A percentile compares a stretch with the other conserved stretches of the same genome.
Evolutionary conservation across 352 stramenopile genomes (phyloP).

Genomic region (Blastocystis sp.): DNA sequence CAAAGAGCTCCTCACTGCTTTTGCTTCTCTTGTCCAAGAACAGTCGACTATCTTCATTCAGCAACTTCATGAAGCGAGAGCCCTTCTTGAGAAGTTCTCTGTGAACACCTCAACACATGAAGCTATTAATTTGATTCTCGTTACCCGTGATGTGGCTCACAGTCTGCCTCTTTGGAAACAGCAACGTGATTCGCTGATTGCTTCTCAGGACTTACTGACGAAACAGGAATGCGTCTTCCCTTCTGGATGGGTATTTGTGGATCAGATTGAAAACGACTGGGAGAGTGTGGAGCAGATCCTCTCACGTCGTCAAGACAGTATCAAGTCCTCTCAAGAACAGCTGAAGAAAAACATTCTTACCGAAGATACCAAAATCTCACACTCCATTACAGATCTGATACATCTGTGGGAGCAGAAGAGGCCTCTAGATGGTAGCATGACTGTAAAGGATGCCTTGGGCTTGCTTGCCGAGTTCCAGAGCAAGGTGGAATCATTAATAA

Average conservation of each 20-base stretch:
- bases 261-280: constrained; percentile 91
- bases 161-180: constrained; percentile 73
- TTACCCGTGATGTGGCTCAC: constrained; percentile 77
- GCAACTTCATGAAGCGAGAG: constrained; percentile 72
- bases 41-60: constrained; percentile 82
- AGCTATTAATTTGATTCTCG: constrained; percentile 85
- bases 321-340: constrained; percentile 93
- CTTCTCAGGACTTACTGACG: constrained; percentile 90
- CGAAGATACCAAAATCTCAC: constrained; percentile 85
- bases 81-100: constrained; percentile 85
- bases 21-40: constrained; percentile 86
- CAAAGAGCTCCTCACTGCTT: constrained; percentile 92
- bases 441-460: constrained; percentile 76
- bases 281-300: constrained; percentile 86
- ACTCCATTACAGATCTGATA: constrained; percentile 74
- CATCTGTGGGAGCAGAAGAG: constrained; percentile 78
- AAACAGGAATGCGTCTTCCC: constrained; percentile 91
- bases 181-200: constrained; percentile 83
- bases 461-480: constrained; percentile 79
- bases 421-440: constrained; percentile 78
- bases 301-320: constrained; percentile 75
- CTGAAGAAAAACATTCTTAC: constrained; percentile 93
- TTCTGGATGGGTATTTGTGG: constrained; percentile 90
- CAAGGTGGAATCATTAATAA: constrained; percentile 76
- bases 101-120: constrained; percentile 91